A percentile compares a stretch with the other conserved stretches of the same genome.
Evolutionary conservation across 257 asterid species (phyloP).

Genomic region (Scutellaria minor): DNA sequence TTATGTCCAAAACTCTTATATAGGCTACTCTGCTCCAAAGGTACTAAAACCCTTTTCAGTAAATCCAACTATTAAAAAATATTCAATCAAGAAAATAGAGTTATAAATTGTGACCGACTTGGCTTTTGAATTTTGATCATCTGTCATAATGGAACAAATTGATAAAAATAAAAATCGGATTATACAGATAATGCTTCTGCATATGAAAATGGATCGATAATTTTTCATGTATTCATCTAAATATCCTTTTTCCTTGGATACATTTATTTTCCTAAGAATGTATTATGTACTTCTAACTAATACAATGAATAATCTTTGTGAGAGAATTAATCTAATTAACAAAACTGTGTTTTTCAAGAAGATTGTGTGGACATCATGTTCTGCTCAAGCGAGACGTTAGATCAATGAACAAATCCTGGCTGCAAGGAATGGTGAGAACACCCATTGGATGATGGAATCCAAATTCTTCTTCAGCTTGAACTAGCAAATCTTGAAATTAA

Average conservation of each 20-base stretch:
- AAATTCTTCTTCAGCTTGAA: constrained; percentile 41
- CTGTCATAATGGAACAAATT: too few species aligned
- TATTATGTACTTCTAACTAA: neutral
- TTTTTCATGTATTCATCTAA: neutral
- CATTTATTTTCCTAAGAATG: neutral
- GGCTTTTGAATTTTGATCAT: neutral
- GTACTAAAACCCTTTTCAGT: too few species aligned
- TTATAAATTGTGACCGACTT: neutral
- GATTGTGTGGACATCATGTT: constrained; percentile 16
- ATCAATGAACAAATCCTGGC: constrained; percentile 33
- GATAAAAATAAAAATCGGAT: too few species aligned
- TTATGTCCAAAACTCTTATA: too few species aligned
- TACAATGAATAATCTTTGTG: neutral
- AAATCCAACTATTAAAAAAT: too few species aligned
- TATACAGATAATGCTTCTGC: neutral
- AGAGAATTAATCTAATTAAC: neutral
- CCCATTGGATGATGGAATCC: constrained; percentile 51
- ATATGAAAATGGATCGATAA: neutral
- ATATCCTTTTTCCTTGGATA: neutral
- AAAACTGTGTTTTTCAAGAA: constrained; percentile 1
- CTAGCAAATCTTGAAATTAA: constrained; percentile 41
- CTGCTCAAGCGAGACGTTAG: constrained; percentile 17
- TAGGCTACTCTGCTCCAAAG: too few species aligned
- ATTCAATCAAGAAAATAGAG: too few species aligned
- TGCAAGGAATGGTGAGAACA: constrained; percentile 47